These are phyloP conservation scores for Dactylonectria estremocensis DNA, from an alignment of 2,329 filamentous ascomycete species.

Conservation along the genomic window DNA sequence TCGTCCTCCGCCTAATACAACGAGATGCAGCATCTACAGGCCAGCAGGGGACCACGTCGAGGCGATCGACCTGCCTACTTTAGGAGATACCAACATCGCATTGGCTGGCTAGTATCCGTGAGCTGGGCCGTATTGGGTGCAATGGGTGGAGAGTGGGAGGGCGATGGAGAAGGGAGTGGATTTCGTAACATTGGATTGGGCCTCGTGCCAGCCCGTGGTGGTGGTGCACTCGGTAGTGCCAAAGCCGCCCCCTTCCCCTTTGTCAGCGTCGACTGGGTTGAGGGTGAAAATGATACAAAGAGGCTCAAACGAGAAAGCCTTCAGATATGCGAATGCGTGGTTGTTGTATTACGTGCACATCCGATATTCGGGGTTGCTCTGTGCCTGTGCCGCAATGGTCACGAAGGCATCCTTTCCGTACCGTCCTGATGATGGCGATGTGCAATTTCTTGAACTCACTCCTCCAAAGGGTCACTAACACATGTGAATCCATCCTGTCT, in stretches of 20 bases:
- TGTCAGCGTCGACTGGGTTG: neutral
- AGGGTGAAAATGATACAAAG: neutral
- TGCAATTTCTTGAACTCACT: neutral
- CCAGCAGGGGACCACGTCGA: slow-evolving; percentile 6
- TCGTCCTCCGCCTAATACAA: neutral
- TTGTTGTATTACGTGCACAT: neutral
- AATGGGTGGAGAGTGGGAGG: slow-evolving; percentile 15
- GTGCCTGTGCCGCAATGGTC: neutral
- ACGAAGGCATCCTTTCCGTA: neutral
- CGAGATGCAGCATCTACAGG: neutral
- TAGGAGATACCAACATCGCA: slow-evolving; percentile 12
- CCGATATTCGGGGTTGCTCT: neutral
- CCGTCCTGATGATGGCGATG: neutral
- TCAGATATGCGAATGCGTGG: neutral
- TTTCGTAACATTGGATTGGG: slow-evolving; percentile 24
- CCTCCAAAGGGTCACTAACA: slow-evolving; percentile 7
- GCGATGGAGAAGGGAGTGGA: slow-evolving; percentile 8
- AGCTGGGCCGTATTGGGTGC: slow-evolving; percentile 9
- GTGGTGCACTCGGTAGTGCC: slow-evolving; percentile 17
- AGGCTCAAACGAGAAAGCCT: neutral
- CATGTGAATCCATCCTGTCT: slow-evolving; percentile 8
- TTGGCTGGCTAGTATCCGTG: slow-evolving; percentile 21
- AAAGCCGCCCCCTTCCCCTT: slow-evolving; percentile 11
- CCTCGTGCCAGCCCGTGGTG: slow-evolving; percentile 19
- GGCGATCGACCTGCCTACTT: slow-evolving; percentile 19